Conservation (phyloP, 2,329 filamentous ascomycete genomes). For the Ophiostoma angusticollis region DNA sequence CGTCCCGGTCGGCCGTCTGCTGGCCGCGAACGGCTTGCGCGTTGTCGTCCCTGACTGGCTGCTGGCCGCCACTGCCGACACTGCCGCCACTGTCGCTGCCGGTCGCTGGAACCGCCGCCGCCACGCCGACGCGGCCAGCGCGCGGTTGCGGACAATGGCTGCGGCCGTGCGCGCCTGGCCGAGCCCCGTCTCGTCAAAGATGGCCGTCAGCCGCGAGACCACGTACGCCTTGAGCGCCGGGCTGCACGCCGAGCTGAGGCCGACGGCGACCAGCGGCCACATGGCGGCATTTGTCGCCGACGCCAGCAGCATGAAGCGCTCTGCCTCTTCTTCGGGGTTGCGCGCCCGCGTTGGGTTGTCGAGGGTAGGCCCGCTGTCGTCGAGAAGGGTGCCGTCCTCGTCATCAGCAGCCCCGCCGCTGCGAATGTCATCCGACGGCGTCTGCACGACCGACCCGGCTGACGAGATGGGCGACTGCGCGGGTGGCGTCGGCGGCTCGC, state of each 20-base stretch:
- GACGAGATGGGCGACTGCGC: conserved; percentile 10
- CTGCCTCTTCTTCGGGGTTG: conserved; percentile 25
- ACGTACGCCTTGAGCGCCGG: conserved; percentile 30
- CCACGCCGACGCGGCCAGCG: conserved; percentile 15
- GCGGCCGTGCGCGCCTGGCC: conserved; percentile 32
- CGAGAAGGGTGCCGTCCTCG: conserved; percentile 10
- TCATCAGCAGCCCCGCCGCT: too few relatives aligned
- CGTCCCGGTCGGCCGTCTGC: too few relatives aligned
- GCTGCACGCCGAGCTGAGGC: conserved; percentile 33
- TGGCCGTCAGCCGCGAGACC: conserved; percentile 29
- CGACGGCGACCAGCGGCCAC: conserved; percentile 37
- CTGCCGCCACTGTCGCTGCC: not conserved
- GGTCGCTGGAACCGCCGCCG: not conserved
- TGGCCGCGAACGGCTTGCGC: too few relatives aligned
- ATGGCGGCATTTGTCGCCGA: conserved; percentile 36
- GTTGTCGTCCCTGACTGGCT: not conserved
- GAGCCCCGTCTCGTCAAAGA: conserved; percentile 33
- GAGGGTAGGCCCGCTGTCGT: conserved; percentile 24
- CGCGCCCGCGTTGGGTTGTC: conserved; percentile 27
- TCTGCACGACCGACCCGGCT: conserved; percentile 3
- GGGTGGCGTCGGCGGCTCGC: conserved; percentile 7
- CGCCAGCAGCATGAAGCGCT: conserved; percentile 35
- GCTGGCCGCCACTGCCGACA: not conserved
- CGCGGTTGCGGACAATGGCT: conserved; percentile 27
- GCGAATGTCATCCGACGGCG: not conserved